Conservation (phyloP, 2,329 filamentous ascomycete genomes). For the Cryphonectria nitschkei region DNA sequence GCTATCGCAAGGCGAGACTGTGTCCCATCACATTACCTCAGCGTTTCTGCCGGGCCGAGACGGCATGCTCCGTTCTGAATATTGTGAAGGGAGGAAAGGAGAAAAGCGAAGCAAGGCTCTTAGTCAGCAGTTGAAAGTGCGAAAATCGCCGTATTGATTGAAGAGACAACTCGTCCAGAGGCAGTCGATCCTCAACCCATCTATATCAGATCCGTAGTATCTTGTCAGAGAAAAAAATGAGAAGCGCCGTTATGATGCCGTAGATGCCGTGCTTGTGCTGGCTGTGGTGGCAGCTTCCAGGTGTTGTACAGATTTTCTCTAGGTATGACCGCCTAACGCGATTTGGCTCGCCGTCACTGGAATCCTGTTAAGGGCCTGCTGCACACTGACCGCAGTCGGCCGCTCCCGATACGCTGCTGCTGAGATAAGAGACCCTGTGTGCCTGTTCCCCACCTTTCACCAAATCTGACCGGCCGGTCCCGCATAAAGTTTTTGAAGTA, state of each 20-base stretch:
- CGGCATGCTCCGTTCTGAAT: neutral
- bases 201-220: too few species aligned
- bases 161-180: too few species aligned
- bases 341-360: neutral
- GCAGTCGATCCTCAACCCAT: too few species aligned
- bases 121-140: too few species aligned
- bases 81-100: neutral
- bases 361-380: neutral
- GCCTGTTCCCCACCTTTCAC: constrained; percentile 8
- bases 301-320: neutral
- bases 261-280: neutral
- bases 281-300: neutral
- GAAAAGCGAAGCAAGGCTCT: too few species aligned
- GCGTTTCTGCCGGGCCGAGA: neutral
- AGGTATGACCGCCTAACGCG: neutral
- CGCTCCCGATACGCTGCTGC: neutral
- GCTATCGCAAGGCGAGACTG: neutral
- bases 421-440: constrained; percentile 5
- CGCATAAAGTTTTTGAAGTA: constrained; percentile 23
- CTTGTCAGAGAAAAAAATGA: too few species aligned
- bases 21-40: neutral
- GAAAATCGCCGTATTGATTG: too few species aligned
- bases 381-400: neutral
- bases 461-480: constrained; percentile 1
- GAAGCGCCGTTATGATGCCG: neutral